phyloP scores from a whole-genome alignment of 73 alveolate species.

The Paramecium pentaurelia region DNA sequence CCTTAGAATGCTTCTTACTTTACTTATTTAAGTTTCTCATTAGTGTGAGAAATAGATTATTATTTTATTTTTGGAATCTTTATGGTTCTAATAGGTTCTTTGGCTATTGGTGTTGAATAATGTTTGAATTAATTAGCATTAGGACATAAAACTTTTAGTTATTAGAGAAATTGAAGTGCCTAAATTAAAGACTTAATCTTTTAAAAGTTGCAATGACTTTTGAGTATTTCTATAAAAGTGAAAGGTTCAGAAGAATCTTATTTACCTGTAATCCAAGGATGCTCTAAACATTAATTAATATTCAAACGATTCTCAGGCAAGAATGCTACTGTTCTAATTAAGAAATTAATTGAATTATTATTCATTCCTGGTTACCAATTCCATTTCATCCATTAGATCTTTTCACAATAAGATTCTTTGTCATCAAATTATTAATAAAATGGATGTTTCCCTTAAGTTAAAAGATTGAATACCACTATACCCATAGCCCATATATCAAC shows the following conservation, averaged over 20 bases:
- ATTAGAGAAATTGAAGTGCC: neutral
- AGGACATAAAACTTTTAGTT: neutral
- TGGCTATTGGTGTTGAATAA: neutral
- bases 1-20: neutral
- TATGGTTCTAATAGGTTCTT: neutral
- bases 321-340: neutral
- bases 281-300: neutral
- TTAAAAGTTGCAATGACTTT: neutral
- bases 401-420: slow-evolving; percentile 13
- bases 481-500: slow-evolving; percentile 42
- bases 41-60: neutral
- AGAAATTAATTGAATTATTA: neutral
- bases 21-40: neutral
- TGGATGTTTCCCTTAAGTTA: neutral
- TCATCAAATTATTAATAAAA: neutral
- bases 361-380: neutral
- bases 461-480: neutral
- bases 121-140: neutral
- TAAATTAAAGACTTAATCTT: neutral
- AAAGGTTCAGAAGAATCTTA: neutral
- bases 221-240: neutral
- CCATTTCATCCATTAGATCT: neutral
- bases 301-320: slow-evolving; percentile 1
- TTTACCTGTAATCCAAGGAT: slow-evolving; percentile 18
- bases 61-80: neutral